Percentiles rank a stretch among this genome's conserved stretches.
phyloP scores from a whole-genome alignment of 208 protist genomes.

The Polymyxa betae region DNA sequence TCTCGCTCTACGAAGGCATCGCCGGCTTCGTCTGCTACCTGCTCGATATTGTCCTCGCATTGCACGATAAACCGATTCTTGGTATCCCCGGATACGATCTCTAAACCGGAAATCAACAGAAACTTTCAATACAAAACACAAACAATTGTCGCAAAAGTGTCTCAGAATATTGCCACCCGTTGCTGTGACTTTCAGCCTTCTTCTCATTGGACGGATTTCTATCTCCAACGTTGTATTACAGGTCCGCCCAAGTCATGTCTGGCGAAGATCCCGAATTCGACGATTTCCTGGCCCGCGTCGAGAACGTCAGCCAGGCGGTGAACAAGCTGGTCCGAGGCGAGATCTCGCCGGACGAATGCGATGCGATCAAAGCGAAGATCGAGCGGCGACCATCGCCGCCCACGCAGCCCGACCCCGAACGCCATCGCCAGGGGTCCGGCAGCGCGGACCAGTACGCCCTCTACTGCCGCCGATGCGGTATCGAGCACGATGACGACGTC shows the following conservation, averaged over 20 bases:
- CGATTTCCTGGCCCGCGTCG: background rate
- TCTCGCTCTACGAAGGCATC: slow-evolving; percentile 13
- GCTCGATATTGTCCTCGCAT: slow-evolving; percentile 10
- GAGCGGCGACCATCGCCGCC: background rate
- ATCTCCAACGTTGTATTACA: background rate
- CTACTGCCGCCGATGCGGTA: background rate
- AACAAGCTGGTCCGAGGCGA: background rate
- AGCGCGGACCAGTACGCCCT: background rate
- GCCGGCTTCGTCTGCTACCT: slow-evolving; percentile 50
- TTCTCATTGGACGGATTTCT: background rate
- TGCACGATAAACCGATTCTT: background rate
- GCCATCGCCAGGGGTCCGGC: background rate
- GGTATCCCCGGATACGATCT: slow-evolving; percentile 32
- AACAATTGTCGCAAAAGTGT: background rate
- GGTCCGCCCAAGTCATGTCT: background rate
- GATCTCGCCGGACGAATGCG: background rate
- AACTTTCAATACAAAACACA: background rate
- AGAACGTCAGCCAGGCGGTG: slow-evolving; percentile 23
- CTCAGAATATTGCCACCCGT: no score
- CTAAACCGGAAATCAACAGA: background rate
- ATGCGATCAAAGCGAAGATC: background rate
- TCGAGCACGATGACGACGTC: slow-evolving; percentile 23
- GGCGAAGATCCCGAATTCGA: background rate
- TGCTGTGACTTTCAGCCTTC: no score
- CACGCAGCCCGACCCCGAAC: background rate